These are phyloP conservation scores for Aureobasidium zeae DNA, from an alignment of 2,329 filamentous ascomycete species.

Conservation along the genomic window DNA sequence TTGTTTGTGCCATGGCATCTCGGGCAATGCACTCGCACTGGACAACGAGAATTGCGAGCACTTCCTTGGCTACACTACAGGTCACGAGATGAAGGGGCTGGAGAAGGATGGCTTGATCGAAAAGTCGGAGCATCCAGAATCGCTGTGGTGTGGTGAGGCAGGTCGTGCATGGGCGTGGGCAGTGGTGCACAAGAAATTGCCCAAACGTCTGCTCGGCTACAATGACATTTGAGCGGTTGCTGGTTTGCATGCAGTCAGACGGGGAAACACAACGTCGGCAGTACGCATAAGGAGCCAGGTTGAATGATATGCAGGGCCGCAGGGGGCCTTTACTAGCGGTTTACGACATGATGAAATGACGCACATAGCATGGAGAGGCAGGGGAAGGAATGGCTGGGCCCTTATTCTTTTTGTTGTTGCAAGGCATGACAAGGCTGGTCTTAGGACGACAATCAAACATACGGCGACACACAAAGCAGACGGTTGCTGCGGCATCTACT, in stretches of 20 bases:
- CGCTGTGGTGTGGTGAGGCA: slow-evolving; percentile 38
- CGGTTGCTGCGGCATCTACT: slow-evolving; percentile 3
- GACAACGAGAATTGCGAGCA: slow-evolving; percentile 44
- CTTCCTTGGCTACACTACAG: slow-evolving; percentile 50
- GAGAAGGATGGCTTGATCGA: slow-evolving; percentile 44
- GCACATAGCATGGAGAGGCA: slow-evolving; percentile 4
- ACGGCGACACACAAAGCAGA: neutral
- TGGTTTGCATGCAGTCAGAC: too few relatives aligned
- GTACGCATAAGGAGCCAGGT: neutral
- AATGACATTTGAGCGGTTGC: slow-evolving; percentile 38
- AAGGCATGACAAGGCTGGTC: neutral
- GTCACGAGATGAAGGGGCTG: slow-evolving; percentile 47
- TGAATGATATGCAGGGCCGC: slow-evolving; percentile 1
- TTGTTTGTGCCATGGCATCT: slow-evolving; percentile 55
- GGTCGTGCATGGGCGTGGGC: slow-evolving; percentile 38
- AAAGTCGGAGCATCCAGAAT: slow-evolving; percentile 41
- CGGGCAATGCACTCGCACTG: slow-evolving; percentile 53
- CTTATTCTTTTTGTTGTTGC: too few relatives aligned
- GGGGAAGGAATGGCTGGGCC: slow-evolving; percentile 8
- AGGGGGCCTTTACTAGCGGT: slow-evolving; percentile 9
- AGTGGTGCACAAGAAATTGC: slow-evolving; percentile 34
- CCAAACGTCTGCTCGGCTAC: slow-evolving; percentile 41
- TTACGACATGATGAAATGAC: slow-evolving; percentile 11
- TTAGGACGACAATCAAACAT: neutral
- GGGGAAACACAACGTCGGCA: too few relatives aligned